Base-by-base conservation (phyloP, 768 basidiomycete species). In the Pleurotus sapidus region DNA sequence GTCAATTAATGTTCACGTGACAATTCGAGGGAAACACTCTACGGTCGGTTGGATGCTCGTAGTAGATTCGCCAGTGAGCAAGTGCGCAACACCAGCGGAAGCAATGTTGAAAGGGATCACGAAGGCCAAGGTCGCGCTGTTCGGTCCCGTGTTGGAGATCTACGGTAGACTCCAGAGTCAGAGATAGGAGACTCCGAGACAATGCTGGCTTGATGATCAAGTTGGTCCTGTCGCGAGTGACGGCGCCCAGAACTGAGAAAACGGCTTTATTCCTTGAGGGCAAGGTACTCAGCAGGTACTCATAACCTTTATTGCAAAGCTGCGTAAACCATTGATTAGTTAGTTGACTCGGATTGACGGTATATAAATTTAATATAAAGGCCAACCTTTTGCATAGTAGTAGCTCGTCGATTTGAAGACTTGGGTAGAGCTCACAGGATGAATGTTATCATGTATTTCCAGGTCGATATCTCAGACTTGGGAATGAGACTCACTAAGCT, bases 241-340 rank as follows among this genome's bases (percentile, higher is more conserved):
- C n/a, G n/a, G 87, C 79, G 58, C 84, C 86, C 87, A n/a, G n/a
- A n/a, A n/a, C n/a, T n/a, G 87, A 89, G 67, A 82, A 78, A 1
- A 85, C 64, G 0, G 82, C 80, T 8, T 82, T 83, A 3, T 59
- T 65, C 0, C 60, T 49, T 27, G 56, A 68, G 0, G 86, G 86
- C 0, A 86, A 74, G 0, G 84, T 87, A 64, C 82, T 87, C 2
- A 86, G 83, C 0, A 88, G 65, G 62, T 86, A 88, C 61, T 79
- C 77, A 43, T 84, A 81, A 3, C 87, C 87, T 40, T 79, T 71
- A 65, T 87, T 82, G 72, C 88, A 88, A 40, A 89, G 74, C 86
- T 88, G 59, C 73, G 76, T 45, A 77, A 62, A 72, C 72, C 42
- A 20, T 20, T 20, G 20, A n/a, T 30, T 3, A 55, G 37, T 46